phyloP scores from a whole-genome alignment of 441 rosid species.

The Kokia cookei region DNA sequence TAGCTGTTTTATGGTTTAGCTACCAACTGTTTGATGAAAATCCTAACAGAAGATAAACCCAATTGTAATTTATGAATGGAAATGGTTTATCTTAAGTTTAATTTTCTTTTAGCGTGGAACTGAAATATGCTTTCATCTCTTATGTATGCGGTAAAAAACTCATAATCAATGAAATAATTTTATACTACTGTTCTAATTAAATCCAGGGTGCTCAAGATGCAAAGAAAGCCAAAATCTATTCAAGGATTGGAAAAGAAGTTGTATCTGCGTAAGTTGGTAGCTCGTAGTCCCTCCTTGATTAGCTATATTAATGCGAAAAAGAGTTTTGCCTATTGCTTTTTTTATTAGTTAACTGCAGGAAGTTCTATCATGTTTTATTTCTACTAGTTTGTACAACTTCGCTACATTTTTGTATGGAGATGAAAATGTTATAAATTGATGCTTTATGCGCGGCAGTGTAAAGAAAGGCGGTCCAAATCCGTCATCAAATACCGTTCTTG shows the following conservation, averaged over 20 bases:
- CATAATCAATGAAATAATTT: not conserved
- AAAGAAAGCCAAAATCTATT: conserved; percentile 72
- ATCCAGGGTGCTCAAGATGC: conserved; percentile 82
- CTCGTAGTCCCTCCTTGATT: not conserved
- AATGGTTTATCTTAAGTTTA: not conserved
- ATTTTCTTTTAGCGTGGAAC: not conserved
- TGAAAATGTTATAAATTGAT: conserved; percentile 1
- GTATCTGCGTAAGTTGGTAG: conserved; percentile 71
- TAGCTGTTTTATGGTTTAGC: not conserved
- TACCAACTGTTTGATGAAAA: conserved; percentile 31
- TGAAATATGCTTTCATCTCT: not conserved
- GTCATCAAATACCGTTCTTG: conserved; percentile 58
- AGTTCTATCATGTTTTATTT: not conserved
- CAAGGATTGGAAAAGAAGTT: conserved; percentile 82
- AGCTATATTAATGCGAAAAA: not conserved
- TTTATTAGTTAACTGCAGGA: not conserved
- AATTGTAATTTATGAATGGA: not conserved
- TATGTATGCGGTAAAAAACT: not conserved
- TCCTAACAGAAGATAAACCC: not conserved
- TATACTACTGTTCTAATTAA: not conserved
- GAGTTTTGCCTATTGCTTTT: not conserved
- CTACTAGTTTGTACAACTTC: not conserved
- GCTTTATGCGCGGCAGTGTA: conserved; percentile 46
- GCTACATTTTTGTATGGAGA: not conserved
- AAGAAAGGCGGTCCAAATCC: conserved; percentile 88